Conservation (phyloP, 2,329 filamentous ascomycete species). For the Talaromyces sp. region DNA sequence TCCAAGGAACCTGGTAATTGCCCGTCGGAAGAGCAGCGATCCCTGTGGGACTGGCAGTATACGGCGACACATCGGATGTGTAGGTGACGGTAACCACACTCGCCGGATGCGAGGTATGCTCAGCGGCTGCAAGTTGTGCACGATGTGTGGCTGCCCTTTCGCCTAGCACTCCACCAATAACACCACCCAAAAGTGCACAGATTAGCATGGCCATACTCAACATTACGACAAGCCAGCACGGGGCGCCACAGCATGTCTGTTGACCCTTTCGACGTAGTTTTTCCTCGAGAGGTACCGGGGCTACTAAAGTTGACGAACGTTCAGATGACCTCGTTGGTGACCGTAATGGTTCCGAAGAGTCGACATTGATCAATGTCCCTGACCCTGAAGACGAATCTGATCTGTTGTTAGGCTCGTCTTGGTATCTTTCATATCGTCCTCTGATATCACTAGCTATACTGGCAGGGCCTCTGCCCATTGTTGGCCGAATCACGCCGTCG, state of each 20-base stretch:
- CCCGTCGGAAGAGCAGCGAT: constrained; percentile 53
- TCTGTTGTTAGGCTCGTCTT: constrained; percentile 33
- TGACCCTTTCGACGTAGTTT: constrained; percentile 47
- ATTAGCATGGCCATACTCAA: constrained; percentile 49
- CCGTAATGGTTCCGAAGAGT: constrained; percentile 23
- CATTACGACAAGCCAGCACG: constrained; percentile 52
- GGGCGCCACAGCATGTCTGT: constrained; percentile 51
- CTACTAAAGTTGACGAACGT: constrained; percentile 23
- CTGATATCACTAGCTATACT: constrained; percentile 29
- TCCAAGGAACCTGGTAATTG: constrained; percentile 49
- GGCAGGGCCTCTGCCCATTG: constrained; percentile 50
- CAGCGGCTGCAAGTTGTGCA: constrained; percentile 12
- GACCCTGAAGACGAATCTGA: constrained; percentile 38
- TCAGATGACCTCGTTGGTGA: constrained; percentile 22
- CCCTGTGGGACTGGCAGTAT: constrained; percentile 46
- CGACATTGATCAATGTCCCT: constrained; percentile 24
- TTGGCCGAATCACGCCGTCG: constrained; percentile 62
- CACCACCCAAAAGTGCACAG: constrained; percentile 52
- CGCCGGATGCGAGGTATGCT: constrained; percentile 16
- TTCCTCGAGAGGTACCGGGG: constrained; percentile 38
- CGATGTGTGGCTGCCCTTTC: constrained; percentile 38
- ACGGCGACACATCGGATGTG: constrained; percentile 52
- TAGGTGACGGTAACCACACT: constrained; percentile 50
- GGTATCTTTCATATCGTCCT: constrained; percentile 27
- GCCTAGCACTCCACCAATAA: constrained; percentile 56